Percentiles rank a stretch among this genome's conserved stretches.
These are phyloP conservation scores for Leishmania lainsoni DNA, from an alignment of 208 protist species.

Conservation along the genomic window DNA sequence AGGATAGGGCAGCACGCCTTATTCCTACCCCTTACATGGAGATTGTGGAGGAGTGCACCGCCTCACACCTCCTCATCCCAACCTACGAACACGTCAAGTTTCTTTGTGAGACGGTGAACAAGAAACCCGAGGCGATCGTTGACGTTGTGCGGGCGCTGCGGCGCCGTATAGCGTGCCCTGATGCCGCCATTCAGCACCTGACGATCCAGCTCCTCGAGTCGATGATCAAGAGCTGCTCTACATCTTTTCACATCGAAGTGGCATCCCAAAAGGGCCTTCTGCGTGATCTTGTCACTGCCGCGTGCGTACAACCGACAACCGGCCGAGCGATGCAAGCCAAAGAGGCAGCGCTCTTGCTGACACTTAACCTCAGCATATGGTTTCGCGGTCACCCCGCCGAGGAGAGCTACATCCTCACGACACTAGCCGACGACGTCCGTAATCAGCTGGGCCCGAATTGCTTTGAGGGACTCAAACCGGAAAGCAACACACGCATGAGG, in stretches of 20 bases:
- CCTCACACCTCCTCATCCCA: slow-evolving; percentile 52
- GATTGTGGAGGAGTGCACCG: slow-evolving; percentile 84
- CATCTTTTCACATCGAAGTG: slow-evolving; percentile 67
- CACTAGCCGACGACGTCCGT: slow-evolving; percentile 71
- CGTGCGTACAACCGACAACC: slow-evolving; percentile 43
- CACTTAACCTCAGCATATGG: slow-evolving; percentile 85
- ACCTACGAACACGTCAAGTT: slow-evolving; percentile 67
- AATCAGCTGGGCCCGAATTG: slow-evolving; percentile 59
- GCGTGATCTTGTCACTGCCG: slow-evolving; percentile 76
- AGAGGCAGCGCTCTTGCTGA: slow-evolving; percentile 66
- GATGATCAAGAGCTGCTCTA: slow-evolving; percentile 68
- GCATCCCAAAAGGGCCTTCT: slow-evolving; percentile 76
- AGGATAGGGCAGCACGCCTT: slow-evolving; percentile 69
- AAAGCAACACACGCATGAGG: slow-evolving; percentile 40
- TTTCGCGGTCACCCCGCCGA: slow-evolving; percentile 74
- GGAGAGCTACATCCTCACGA: slow-evolving; percentile 60
- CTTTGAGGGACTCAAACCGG: slow-evolving; percentile 69
- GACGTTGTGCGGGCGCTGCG: slow-evolving; percentile 84
- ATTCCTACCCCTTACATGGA: slow-evolving; percentile 81
- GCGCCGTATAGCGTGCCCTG: slow-evolving; percentile 64
- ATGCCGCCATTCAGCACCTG: slow-evolving; percentile 75
- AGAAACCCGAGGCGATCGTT: slow-evolving; percentile 44
- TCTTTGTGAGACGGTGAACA: slow-evolving; percentile 72
- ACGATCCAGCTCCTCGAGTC: slow-evolving; percentile 67
- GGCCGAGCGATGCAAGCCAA: slow-evolving; percentile 58